Evolutionary conservation across 2,329 filamentous ascomycete genomes (phyloP).

Genomic region (Cytospora schulzeri): DNA sequence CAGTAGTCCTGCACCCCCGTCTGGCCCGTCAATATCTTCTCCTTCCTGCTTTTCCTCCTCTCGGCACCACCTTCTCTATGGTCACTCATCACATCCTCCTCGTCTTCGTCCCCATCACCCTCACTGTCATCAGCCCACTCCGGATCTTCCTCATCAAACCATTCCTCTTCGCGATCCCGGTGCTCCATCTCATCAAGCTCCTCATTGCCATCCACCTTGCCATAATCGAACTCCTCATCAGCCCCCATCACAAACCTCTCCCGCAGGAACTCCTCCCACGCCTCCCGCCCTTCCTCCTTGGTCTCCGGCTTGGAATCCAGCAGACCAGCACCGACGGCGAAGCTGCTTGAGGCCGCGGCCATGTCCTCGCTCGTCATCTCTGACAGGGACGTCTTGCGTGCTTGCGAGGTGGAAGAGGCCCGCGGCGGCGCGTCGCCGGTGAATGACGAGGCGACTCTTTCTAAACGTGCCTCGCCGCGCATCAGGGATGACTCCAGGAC

Average conservation of each 20-base stretch:
- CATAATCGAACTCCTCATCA: conserved; percentile 81
- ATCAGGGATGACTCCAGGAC: conserved; percentile 76
- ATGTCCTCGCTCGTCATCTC: neutral
- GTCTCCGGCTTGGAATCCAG: conserved; percentile 48
- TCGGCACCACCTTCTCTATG: conserved; percentile 29
- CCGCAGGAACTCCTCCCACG: conserved; percentile 74
- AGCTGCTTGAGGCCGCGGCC: conserved; percentile 11
- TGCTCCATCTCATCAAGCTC: conserved; percentile 66
- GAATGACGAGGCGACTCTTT: conserved; percentile 46
- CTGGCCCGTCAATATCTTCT: conserved; percentile 51
- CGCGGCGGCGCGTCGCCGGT: conserved; percentile 36
- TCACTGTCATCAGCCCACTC: conserved; percentile 55
- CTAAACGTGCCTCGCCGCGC: conserved; percentile 75
- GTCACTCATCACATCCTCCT: conserved; percentile 29
- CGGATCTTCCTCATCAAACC: conserved; percentile 79
- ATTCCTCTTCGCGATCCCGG: conserved; percentile 69
- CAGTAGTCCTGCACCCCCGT: conserved; percentile 75
- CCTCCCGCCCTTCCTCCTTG: conserved; percentile 66
- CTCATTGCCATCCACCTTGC: conserved; percentile 68
- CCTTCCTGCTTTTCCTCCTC: conserved; percentile 31
- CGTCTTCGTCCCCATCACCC: conserved; percentile 35
- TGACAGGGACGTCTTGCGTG: neutral
- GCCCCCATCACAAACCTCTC: conserved; percentile 73
- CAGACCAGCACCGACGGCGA: conserved; percentile 53
- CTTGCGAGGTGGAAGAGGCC: neutral